A percentile compares a stretch with the other conserved stretches of the same genome.
Evolutionary conservation across 305 asterid genomes (phyloP).

Genomic region (Fraxinus latifolia): DNA sequence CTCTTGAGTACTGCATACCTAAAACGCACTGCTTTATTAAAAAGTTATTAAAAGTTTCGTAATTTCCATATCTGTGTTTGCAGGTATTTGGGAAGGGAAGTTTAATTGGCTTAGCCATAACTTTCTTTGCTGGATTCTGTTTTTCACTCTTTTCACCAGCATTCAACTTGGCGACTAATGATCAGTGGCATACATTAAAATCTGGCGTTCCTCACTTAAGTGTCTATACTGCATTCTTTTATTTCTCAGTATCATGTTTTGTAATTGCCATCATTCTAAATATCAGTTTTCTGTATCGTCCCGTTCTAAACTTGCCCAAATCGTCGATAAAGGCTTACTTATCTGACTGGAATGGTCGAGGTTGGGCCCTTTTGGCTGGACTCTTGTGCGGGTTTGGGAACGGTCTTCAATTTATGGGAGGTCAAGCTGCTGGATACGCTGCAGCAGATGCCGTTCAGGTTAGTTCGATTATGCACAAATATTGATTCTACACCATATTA

Average conservation of each 20-base stretch:
- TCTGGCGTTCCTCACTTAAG: constrained; percentile 46
- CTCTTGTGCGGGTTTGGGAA: constrained; percentile 66
- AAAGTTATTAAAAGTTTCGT: background rate
- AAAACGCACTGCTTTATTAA: background rate
- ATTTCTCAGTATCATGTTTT: constrained; percentile 62
- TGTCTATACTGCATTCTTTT: constrained; percentile 62
- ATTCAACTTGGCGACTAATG: constrained; percentile 64
- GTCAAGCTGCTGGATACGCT: constrained; percentile 80
- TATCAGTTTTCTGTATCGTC: constrained; percentile 48
- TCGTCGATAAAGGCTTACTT: constrained; percentile 51
- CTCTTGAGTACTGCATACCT: background rate
- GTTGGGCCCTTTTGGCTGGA: constrained; percentile 67
- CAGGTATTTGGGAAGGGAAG: constrained; percentile 66
- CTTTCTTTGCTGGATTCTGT: constrained; percentile 62
- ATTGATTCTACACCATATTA: background rate
- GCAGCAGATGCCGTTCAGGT: constrained; percentile 81
- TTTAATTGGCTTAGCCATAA: constrained; percentile 48
- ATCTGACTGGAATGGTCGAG: constrained; percentile 60
- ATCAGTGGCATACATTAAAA: constrained; percentile 55
- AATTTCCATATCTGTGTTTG: background rate
- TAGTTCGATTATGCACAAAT: background rate
- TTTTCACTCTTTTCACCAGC: constrained; percentile 68
- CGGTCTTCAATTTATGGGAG: constrained; percentile 77
- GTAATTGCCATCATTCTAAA: constrained; percentile 52
- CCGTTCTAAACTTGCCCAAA: constrained; percentile 48